phyloP scores from a whole-genome alignment of 495 filamentous ascomycete genomes.

The Hyaloscypha finlandica region DNA sequence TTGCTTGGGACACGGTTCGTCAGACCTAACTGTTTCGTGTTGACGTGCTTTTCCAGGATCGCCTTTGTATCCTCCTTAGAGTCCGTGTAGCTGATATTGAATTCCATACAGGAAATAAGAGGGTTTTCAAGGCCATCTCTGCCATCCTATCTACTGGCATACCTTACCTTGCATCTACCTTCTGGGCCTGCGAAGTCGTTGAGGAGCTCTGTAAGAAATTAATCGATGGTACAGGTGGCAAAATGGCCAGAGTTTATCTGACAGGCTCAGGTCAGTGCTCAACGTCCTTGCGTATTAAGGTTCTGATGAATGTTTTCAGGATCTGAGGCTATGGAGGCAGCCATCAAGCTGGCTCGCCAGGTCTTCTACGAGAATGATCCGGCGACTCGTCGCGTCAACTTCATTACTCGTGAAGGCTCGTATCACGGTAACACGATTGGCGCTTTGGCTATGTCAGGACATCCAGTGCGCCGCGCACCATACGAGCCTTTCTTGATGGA shows the following conservation, averaged over 20 bases:
- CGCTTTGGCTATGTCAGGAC: conserved; percentile 62
- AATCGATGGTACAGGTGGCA: conserved; percentile 46
- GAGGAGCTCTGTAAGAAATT: conserved; percentile 45
- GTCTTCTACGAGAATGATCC: conserved; percentile 56
- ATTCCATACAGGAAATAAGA: conserved; percentile 28
- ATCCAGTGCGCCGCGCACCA: conserved; percentile 59
- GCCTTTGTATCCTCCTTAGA: too few relatives aligned
- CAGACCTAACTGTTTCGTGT: too few relatives aligned
- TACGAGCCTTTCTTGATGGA: conserved; percentile 66
- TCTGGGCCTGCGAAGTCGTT: conserved; percentile 43
- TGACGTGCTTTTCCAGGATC: too few relatives aligned
- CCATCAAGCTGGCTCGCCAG: conserved; percentile 64
- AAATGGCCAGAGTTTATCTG: conserved; percentile 49
- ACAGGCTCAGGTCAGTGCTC: conserved; percentile 57
- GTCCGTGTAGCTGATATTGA: too few relatives aligned
- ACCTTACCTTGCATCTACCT: conserved; percentile 47
- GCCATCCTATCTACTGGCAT: conserved; percentile 40
- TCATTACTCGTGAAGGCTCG: conserved; percentile 68
- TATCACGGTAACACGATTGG: conserved; percentile 79
- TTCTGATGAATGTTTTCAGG: conserved; percentile 38
- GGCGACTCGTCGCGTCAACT: conserved; percentile 51
- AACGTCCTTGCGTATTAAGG: not conserved
- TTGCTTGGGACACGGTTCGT: conserved; percentile 47
- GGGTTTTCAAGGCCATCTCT: conserved; percentile 42
- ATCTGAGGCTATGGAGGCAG: conserved; percentile 67